These are phyloP conservation scores for Pleurotus citrinopileatus DNA, from an alignment of 768 basidiomycete species.

Conservation along the genomic window DNA sequence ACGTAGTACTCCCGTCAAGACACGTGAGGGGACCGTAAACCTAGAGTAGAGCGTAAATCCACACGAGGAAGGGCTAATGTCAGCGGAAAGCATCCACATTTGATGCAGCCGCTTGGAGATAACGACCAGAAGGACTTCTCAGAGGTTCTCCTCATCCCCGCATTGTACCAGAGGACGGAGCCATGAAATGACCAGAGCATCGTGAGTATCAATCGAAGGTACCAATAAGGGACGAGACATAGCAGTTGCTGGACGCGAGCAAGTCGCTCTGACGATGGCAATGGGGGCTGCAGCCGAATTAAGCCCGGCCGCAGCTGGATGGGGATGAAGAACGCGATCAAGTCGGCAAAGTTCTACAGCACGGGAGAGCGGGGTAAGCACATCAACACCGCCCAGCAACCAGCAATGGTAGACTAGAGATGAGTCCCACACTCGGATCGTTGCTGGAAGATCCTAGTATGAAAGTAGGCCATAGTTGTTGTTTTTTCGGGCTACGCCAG, in stretches of 20 bases:
- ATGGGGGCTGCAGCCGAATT: background rate
- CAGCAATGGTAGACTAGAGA: too few species aligned
- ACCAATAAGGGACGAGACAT: too few species aligned
- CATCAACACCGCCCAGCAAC: background rate
- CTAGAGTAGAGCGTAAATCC: background rate
- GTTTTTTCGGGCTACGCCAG: background rate
- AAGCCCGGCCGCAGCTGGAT: background rate
- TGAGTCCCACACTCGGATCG: too few species aligned
- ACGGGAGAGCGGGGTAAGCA: background rate
- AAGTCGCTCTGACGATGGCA: background rate
- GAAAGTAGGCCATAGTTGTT: too few species aligned
- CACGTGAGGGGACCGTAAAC: slow-evolving; percentile 1
- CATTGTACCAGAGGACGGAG: too few species aligned
- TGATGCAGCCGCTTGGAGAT: slow-evolving; percentile 6
- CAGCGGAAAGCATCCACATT: background rate
- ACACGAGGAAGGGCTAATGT: slow-evolving; percentile 1
- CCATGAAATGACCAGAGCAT: too few species aligned
- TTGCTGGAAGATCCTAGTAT: too few species aligned
- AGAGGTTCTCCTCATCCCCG: too few species aligned
- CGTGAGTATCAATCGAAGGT: too few species aligned
- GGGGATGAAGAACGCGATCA: background rate
- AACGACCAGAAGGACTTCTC: background rate
- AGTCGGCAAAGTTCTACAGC: background rate
- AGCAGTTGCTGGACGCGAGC: background rate
- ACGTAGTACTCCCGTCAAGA: background rate